Percentiles rank a stretch among this genome's conserved stretches.
Conservation (phyloP, 1,139 yeast species). For the Maudiozyma humilis region DNA sequence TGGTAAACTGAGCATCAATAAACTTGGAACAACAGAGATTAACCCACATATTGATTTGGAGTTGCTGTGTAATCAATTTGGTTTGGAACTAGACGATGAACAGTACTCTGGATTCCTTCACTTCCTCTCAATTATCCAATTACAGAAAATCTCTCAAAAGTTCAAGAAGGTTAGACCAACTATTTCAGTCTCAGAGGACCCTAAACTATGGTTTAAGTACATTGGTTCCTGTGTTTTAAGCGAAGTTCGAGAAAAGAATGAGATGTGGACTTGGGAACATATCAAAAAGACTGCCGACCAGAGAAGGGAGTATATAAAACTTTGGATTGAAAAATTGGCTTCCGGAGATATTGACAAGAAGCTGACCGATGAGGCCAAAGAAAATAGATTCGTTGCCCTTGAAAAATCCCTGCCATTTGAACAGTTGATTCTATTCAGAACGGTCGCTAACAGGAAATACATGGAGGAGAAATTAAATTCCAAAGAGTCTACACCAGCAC, state of each 20-base stretch:
- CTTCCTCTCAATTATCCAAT: constrained; percentile 74
- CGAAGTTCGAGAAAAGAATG: constrained; percentile 74
- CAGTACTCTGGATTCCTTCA: constrained; percentile 79
- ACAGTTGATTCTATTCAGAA: constrained; percentile 76
- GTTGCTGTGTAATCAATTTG: constrained; percentile 77
- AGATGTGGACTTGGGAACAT: constrained; percentile 85
- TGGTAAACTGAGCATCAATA: constrained; percentile 77
- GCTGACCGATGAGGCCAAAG: neutral
- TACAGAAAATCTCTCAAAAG: constrained; percentile 68
- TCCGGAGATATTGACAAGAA: constrained; percentile 1
- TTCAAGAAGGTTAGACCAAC: constrained; percentile 67
- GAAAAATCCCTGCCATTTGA: constrained; percentile 62
- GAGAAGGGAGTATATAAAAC: constrained; percentile 55
- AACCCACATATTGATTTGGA: constrained; percentile 72
- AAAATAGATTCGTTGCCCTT: constrained; percentile 38
- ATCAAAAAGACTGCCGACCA: constrained; percentile 65
- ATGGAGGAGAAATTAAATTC: constrained; percentile 44
- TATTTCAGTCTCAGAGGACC: constrained; percentile 52
- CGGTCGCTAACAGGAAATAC: constrained; percentile 62
- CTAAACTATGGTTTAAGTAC: constrained; percentile 74
- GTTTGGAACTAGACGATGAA: constrained; percentile 70
- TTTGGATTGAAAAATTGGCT: constrained; percentile 55
- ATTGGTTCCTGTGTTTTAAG: constrained; percentile 64
- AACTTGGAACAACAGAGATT: constrained; percentile 59
- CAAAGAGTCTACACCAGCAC: constrained; percentile 6